Evolutionary conservation across 164 flowering plant species (phyloP).

Genomic region (Vitis riparia): DNA sequence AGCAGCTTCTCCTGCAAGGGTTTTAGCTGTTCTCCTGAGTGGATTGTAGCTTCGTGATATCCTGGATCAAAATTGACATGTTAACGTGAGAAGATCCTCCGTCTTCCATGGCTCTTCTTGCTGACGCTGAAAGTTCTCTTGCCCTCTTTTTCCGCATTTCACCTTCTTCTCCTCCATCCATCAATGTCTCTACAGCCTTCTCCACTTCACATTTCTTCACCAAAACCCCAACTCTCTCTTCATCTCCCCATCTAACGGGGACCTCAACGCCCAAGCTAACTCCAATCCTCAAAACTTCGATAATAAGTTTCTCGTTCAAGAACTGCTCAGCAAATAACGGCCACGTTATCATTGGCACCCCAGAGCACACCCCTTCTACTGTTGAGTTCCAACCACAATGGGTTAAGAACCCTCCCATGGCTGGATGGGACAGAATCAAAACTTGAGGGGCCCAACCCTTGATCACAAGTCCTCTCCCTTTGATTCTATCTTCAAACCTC

Average conservation of each 20-base stretch:
- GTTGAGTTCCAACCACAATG: constrained; percentile 81
- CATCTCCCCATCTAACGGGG: constrained; percentile 38
- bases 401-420: constrained; percentile 57
- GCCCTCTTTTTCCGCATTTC: constrained; percentile 36
- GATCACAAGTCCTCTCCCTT: constrained; percentile 51
- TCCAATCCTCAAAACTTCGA: constrained; percentile 39
- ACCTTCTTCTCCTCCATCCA: constrained; percentile 42
- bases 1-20: no score
- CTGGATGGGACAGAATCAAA: constrained; percentile 48
- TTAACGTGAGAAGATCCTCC: constrained; percentile 52
- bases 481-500: constrained; percentile 43
- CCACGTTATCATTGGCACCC: constrained; percentile 68
- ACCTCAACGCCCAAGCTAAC: constrained; percentile 40
- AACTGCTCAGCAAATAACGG: constrained; percentile 62
- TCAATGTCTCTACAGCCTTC: constrained; percentile 32
- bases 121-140: constrained; percentile 31
- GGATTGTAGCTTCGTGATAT: constrained; percentile 21
- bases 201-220: constrained; percentile 34
- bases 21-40: background rate
- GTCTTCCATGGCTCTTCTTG: constrained; percentile 38
- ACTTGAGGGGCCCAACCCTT: constrained; percentile 76
- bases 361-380: constrained; percentile 44
- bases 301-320: constrained; percentile 52
- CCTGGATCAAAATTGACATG: constrained; percentile 35
- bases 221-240: constrained; percentile 39